phyloP scores from a whole-genome alignment of 768 basidiomycete genomes.

The Paxillus involutus region DNA sequence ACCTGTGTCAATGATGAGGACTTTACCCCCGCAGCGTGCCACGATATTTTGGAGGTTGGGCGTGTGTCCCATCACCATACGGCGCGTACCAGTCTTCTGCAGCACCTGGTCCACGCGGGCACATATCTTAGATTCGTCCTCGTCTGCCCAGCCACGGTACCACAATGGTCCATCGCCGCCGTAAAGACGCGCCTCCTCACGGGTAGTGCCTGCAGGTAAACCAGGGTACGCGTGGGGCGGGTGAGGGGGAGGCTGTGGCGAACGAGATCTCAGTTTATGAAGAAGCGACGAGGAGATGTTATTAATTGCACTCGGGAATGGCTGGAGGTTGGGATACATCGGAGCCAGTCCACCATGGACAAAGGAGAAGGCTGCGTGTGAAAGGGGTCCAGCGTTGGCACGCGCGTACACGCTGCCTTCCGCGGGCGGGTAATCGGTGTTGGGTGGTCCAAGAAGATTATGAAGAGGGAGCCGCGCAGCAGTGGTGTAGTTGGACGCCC shows the following conservation, averaged over 20 bases:
- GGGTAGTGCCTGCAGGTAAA: slow-evolving; percentile 63
- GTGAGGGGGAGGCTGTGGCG: slow-evolving; percentile 69
- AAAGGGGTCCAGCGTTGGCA: slow-evolving; percentile 48
- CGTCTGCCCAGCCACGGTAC: slow-evolving; percentile 92
- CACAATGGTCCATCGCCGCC: slow-evolving; percentile 81
- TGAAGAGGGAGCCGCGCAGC: slow-evolving; percentile 82
- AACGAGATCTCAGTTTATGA: slow-evolving; percentile 61
- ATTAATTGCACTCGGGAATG: slow-evolving; percentile 87
- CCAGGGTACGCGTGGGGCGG: slow-evolving; percentile 77
- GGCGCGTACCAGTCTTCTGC: slow-evolving; percentile 71
- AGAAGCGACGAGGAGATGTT: slow-evolving; percentile 68
- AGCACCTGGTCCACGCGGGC: slow-evolving; percentile 68
- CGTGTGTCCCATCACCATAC: slow-evolving; percentile 97
- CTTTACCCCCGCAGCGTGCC: slow-evolving; percentile 84
- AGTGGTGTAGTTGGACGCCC: slow-evolving; percentile 84
- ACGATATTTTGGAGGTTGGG: slow-evolving; percentile 88
- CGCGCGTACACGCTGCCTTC: slow-evolving; percentile 28
- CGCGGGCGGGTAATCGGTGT: slow-evolving; percentile 55
- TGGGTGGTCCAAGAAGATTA: slow-evolving; percentile 62
- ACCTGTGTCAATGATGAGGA: slow-evolving; percentile 97
- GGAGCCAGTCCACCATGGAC: slow-evolving; percentile 91
- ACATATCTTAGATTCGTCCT: slow-evolving; percentile 70
- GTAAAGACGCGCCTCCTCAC: slow-evolving; percentile 72
- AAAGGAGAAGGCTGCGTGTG: slow-evolving; percentile 84
- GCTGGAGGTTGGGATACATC: slow-evolving; percentile 68